Evolutionary conservation across 73 alveolate genomes (phyloP).

Genomic region (Paramecium sonneborni): DNA sequence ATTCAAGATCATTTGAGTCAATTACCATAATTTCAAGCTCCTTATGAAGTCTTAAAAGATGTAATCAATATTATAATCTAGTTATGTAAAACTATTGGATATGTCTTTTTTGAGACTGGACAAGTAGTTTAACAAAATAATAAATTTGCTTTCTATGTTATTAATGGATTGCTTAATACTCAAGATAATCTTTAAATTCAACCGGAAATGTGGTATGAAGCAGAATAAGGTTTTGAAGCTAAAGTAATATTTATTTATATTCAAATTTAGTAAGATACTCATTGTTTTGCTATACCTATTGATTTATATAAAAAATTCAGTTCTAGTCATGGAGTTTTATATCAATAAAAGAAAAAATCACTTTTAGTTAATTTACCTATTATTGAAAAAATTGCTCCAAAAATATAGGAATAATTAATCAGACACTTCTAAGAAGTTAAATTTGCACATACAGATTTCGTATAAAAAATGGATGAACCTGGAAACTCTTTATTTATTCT

Average conservation of each 20-base stretch:
- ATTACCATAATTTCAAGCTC: slow-evolving; percentile 17
- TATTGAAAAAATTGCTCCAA: neutral
- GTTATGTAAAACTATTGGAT: slow-evolving; percentile 17
- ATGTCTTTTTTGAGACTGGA: slow-evolving; percentile 4
- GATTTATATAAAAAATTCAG: neutral
- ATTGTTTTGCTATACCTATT: neutral
- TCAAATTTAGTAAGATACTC: neutral
- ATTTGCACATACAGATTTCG: neutral
- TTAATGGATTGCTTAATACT: neutral
- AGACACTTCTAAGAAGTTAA: neutral
- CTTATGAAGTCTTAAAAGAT: slow-evolving; percentile 25
- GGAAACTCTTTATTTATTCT: neutral
- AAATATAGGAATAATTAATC: slow-evolving; percentile 14
- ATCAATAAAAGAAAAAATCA: neutral
- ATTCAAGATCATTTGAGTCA: slow-evolving; percentile 18
- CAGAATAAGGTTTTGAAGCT: neutral
- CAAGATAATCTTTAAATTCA: neutral
- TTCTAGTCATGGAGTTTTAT: neutral
- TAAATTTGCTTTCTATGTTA: slow-evolving; percentile 25
- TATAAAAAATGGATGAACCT: slow-evolving; percentile 4
- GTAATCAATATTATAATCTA: neutral
- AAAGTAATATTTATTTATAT: neutral
- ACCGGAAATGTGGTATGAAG: slow-evolving; percentile 26
- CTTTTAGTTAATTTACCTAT: neutral
- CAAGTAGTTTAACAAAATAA: neutral